Conservation (phyloP, 805 yeast genomes). For the Wickerhamiella nectarea region DNA sequence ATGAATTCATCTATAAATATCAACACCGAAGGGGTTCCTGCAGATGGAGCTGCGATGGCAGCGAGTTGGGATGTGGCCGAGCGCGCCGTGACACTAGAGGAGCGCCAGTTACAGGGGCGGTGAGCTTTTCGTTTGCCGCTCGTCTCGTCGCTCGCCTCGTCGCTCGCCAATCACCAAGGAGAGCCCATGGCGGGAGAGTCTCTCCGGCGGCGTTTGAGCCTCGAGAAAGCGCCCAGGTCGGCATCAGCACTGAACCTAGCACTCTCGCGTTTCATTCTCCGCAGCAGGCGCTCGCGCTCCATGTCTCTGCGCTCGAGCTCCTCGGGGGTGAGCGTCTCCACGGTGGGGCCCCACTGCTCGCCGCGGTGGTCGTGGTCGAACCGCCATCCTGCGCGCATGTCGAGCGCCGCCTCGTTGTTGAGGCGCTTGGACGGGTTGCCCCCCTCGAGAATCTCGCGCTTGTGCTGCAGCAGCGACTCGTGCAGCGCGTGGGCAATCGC, state of each 20-base stretch:
- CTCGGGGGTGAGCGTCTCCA: slow-evolving; percentile 76
- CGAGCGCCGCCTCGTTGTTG: slow-evolving; percentile 47
- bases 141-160: too few species aligned
- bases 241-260: slow-evolving; percentile 51
- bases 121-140: too few species aligned
- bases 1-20: too few species aligned
- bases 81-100: too few species aligned
- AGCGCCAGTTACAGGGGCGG: too few species aligned
- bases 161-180: slow-evolving; percentile 12
- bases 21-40: too few species aligned
- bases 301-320: slow-evolving; percentile 92
- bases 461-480: slow-evolving; percentile 62
- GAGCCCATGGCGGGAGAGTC: slow-evolving; percentile 12
- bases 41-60: too few species aligned
- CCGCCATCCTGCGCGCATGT: slow-evolving; percentile 52
- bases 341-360: slow-evolving; percentile 72
- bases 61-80: too few species aligned
- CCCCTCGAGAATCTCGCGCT: slow-evolving; percentile 71
- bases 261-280: slow-evolving; percentile 87
- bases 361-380: slow-evolving; percentile 67
- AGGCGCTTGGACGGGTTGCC: slow-evolving; percentile 38
- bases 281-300: slow-evolving; percentile 80
- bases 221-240: slow-evolving; percentile 27
- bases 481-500: slow-evolving; percentile 81
- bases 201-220: slow-evolving; percentile 23